Conservation (phyloP, 495 filamentous ascomycete species). For the Xylaria castorea region DNA sequence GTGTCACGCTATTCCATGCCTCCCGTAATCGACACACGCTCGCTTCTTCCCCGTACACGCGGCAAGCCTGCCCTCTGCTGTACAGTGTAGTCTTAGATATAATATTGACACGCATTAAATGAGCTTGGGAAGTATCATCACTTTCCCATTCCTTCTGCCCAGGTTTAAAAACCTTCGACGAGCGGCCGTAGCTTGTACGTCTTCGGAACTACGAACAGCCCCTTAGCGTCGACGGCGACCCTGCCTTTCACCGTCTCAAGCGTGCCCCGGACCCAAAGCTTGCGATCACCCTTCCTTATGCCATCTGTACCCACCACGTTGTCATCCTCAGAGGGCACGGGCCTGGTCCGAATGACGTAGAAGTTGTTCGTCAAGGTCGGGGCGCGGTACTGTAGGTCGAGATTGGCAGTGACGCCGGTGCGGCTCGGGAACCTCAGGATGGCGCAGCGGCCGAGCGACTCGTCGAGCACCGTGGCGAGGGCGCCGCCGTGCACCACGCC, state of each 20-base stretch:
- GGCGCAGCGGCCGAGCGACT: conserved; percentile 63
- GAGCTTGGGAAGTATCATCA: neutral
- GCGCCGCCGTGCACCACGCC: conserved; percentile 77
- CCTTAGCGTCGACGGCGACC: conserved; percentile 62
- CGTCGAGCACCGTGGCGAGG: conserved; percentile 74
- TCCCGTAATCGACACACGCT: neutral
- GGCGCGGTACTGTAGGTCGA: conserved; percentile 68
- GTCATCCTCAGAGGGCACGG: conserved; percentile 43
- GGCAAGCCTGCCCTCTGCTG: conserved; percentile 5
- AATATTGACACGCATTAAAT: neutral
- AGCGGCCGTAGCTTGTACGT: conserved; percentile 53
- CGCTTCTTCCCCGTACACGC: neutral
- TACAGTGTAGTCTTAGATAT: conserved; percentile 24
- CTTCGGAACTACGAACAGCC: conserved; percentile 69
- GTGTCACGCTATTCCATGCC: neutral
- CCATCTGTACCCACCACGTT: conserved; percentile 44
- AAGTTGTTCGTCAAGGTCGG: conserved; percentile 65
- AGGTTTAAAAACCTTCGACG: conserved; percentile 50
- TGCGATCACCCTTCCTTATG: conserved; percentile 62
- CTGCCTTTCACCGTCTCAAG: conserved; percentile 61
- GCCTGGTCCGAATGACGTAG: conserved; percentile 66
- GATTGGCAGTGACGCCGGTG: conserved; percentile 67
- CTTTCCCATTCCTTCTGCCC: neutral
- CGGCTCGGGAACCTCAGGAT: conserved; percentile 49
- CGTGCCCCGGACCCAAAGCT: conserved; percentile 64